These are phyloP conservation scores for Phoenix dactylifera DNA, from an alignment of 176 grass and related monocot genomes.

Conservation along the genomic window DNA sequence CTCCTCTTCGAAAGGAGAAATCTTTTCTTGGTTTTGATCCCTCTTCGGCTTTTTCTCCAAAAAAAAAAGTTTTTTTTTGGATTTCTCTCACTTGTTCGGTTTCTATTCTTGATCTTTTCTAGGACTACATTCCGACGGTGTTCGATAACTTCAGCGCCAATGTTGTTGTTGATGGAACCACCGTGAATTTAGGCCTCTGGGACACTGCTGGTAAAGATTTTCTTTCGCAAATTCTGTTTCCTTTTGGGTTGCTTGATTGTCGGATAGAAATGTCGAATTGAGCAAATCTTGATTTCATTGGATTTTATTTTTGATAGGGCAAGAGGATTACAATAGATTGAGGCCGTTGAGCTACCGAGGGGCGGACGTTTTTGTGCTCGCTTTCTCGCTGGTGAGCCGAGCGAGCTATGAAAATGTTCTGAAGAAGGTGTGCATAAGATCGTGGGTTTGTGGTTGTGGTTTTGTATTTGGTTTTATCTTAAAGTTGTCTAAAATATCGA, in stretches of 20 bases:
- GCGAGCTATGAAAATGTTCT: conserved; percentile 93
- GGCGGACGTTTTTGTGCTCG: conserved; percentile 80
- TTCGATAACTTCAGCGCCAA: conserved; percentile 20
- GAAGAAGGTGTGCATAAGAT: conserved; percentile 51
- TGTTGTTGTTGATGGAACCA: conserved; percentile 8
- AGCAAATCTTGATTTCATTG: too few species aligned
- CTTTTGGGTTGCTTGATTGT: too few species aligned
- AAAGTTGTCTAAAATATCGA: too few species aligned
- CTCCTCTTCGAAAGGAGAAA: too few species aligned
- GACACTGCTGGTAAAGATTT: conserved; percentile 13
- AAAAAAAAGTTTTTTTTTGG: neutral
- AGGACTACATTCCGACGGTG: conserved; percentile 22
- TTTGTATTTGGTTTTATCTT: too few species aligned
- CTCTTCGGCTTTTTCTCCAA: too few species aligned
- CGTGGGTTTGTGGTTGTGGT: too few species aligned
- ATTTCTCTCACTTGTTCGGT: neutral
- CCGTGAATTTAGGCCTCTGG: conserved; percentile 14
- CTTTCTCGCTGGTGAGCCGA: conserved; percentile 85
- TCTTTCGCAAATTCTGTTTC: too few species aligned
- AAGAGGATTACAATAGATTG: conserved; percentile 94
- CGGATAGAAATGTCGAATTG: too few species aligned
- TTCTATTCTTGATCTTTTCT: neutral
- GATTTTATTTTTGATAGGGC: conserved; percentile 32
- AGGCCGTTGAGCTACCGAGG: conserved; percentile 84
- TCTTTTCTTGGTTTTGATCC: too few species aligned